Evolutionary conservation across 441 rosid species (phyloP), one percentile per base, ranked within the genome.

Genomic region (Populus hybrid): DNA sequence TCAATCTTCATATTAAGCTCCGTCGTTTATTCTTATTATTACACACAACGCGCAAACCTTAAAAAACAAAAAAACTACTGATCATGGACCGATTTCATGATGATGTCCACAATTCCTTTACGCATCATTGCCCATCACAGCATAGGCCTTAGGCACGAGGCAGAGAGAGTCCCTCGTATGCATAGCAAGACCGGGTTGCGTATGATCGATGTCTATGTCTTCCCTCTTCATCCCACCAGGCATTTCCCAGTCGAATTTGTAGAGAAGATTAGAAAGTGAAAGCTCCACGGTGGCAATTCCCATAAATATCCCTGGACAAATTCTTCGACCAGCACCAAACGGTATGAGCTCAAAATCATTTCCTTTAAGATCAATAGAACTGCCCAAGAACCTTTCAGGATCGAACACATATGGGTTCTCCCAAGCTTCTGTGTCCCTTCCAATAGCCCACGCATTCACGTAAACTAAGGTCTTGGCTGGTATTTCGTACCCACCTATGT

Each of bases 111-210:
- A 26, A 4, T 34, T 34, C 36, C 36, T 34, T 34, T 34, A 34
- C 7, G 36, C 36, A 34, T 6, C 36, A 4, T 34, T 34, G 36
- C 36, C 36, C 36, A 34, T 34, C 36, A 34, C 36, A 34, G 36
- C 36, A 18, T 82, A 82, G 57, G 70, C 77, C 32, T 20, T 50
- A n/a, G 73, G 21, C 46, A 30, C 12, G 1, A 76, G 73, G 63
- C 35, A 54, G 1, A 54, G 85, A 76, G 84, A 50, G 59, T 76
- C 79, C 20, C 86, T 79, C 84, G 83, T 84, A 70, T 88, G 91
- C 86, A 84, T 81, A 23, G 86, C 72, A 1, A 84, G 8, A 6
- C 93, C 88, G 2, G 69, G 79, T 2, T 1, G 23, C 16, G 4
- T 38, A 34, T 34, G 5, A n/a, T 77, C 64, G 36, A 61, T 70